A percentile compares a stretch with the other conserved stretches of the same genome.
phyloP scores from a whole-genome alignment of 2,329 filamentous ascomycete species.

The Sporothrix curviconia region DNA sequence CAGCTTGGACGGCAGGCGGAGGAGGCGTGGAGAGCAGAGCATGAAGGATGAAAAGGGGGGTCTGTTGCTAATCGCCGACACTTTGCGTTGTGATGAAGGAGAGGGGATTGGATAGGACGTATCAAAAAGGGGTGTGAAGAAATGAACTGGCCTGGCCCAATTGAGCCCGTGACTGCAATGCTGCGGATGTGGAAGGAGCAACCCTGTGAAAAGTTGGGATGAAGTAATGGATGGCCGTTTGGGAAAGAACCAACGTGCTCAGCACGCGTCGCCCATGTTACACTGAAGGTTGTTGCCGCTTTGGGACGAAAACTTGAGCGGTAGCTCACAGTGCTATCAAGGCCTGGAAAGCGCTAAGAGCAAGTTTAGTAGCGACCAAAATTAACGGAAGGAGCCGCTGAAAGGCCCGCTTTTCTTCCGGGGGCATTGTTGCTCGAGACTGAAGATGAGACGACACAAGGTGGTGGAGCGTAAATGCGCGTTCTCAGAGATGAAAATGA shows the following conservation, averaged over 20 bases:
- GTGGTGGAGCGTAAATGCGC: too few species aligned
- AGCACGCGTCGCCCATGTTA: background rate
- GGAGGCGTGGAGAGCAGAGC: conserved; percentile 35
- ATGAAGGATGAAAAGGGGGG: conserved; percentile 16
- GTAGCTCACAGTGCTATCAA: background rate
- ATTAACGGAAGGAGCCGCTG: conserved; percentile 8
- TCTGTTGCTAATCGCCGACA: too few species aligned
- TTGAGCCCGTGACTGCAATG: background rate
- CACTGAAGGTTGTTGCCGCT: conserved; percentile 1
- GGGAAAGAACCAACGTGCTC: background rate
- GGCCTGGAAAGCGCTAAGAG: background rate
- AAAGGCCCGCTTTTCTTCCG: background rate
- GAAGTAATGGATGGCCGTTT: background rate
- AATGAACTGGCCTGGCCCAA: too few species aligned
- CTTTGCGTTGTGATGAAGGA: background rate
- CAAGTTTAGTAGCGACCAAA: background rate
- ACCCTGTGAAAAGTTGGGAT: background rate
- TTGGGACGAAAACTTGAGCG: background rate
- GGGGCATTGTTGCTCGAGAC: background rate
- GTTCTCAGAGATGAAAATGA: too few species aligned
- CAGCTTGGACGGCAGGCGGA: conserved; percentile 50
- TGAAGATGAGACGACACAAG: too few species aligned
- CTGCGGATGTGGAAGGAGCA: background rate
- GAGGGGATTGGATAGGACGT: background rate
- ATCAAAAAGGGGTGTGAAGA: background rate